Percentiles rank a stretch among this genome's conserved stretches.
Evolutionary conservation across 495 filamentous ascomycete genomes (phyloP).

Genomic region (Talaromyces wortmannii): DNA sequence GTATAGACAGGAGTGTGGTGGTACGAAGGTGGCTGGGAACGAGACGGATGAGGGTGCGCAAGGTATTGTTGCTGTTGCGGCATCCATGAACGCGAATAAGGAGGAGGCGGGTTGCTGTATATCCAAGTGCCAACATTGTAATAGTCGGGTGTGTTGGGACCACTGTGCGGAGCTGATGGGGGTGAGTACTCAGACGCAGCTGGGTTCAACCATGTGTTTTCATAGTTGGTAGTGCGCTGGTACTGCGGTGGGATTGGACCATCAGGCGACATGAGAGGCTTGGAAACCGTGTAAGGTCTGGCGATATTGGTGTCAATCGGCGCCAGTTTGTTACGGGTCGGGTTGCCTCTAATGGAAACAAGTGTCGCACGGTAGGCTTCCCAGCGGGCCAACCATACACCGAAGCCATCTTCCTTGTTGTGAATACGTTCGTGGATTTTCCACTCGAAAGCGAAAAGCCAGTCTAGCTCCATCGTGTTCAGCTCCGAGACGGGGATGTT

Average conservation of each 20-base stretch:
- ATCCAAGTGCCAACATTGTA: conserved; percentile 49
- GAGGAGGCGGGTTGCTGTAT: conserved; percentile 46
- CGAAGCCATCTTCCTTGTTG: conserved; percentile 70
- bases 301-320: conserved; percentile 64
- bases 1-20: conserved; percentile 45
- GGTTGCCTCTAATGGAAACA: conserved; percentile 38
- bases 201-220: conserved; percentile 46
- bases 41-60: conserved; percentile 26
- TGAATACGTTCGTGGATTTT: conserved; percentile 82
- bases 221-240: conserved; percentile 39
- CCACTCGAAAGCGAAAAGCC: conserved; percentile 81
- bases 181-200: conserved; percentile 57
- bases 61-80: conserved; percentile 43
- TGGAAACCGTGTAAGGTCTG: conserved; percentile 36
- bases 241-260: conserved; percentile 44
- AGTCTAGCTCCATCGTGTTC: conserved; percentile 86
- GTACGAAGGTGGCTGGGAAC: conserved; percentile 44
- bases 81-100: conserved; percentile 23
- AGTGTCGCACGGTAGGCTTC: conserved; percentile 65
- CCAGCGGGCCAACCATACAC: conserved; percentile 80
- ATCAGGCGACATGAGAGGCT: conserved; percentile 43
- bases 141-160: conserved; percentile 55
- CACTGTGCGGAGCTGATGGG: conserved; percentile 60
- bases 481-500: conserved; percentile 82
- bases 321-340: conserved; percentile 52